A percentile compares a stretch with the other conserved stretches of the same genome.
These are phyloP conservation scores for Gaertneriomyces sp. DNA, from an alignment of 192 early-diverging fungal genomes.

Conservation along the genomic window DNA sequence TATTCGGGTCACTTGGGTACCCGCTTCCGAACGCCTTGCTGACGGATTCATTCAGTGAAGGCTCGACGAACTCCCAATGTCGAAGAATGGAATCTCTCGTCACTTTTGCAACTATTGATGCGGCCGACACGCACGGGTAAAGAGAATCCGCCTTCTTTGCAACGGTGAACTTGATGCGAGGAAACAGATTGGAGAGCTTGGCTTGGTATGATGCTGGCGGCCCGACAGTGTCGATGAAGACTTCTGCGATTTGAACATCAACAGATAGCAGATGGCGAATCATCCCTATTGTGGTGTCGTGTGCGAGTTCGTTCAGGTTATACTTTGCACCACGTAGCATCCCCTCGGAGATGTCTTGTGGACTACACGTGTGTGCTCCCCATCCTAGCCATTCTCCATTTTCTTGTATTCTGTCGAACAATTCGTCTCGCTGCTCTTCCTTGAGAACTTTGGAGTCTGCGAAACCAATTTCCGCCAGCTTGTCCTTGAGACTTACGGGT, in stretches of 20 bases:
- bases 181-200: conserved; percentile 75
- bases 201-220: conserved; percentile 79
- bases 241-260: conserved; percentile 69
- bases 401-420: conserved; percentile 62
- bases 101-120: conserved; percentile 94
- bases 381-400: conserved; percentile 73
- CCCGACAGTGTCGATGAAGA: conserved; percentile 96
- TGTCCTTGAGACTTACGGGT: conserved; percentile 56
- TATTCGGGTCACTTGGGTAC: conserved; percentile 91
- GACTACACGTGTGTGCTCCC: conserved; percentile 77
- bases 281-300: conserved; percentile 87
- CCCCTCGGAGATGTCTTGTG: conserved; percentile 84
- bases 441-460: conserved; percentile 94
- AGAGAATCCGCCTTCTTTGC: conserved; percentile 91
- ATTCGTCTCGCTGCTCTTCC: conserved; percentile 64
- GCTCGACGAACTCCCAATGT: conserved; percentile 67
- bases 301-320: conserved; percentile 89
- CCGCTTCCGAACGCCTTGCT: conserved; percentile 78
- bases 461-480: conserved; percentile 73
- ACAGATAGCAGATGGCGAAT: conserved; percentile 61
- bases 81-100: conserved; percentile 67
- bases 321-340: conserved; percentile 87
- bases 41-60: conserved; percentile 37
- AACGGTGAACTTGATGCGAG: conserved; percentile 74
- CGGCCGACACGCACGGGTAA: conserved; percentile 93